Conservation (phyloP, 2,329 filamentous ascomycete species). For the Aspergillus pseudonomiae region DNA sequence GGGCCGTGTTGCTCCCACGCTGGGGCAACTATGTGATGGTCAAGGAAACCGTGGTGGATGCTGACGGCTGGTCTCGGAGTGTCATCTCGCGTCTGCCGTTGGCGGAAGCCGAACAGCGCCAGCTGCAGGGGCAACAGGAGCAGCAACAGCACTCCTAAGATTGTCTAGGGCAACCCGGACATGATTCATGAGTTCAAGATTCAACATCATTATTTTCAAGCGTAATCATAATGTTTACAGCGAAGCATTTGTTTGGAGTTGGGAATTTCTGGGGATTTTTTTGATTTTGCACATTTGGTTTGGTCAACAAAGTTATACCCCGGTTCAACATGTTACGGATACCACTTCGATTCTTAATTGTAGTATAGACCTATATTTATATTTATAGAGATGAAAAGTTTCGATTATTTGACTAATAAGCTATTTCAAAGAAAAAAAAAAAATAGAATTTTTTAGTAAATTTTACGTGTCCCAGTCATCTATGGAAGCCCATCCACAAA, state of each 20-base stretch:
- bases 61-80: conserved; percentile 66
- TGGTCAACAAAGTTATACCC: neutral
- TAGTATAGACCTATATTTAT: neutral
- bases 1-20: conserved; percentile 53
- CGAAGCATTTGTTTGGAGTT: conserved; percentile 12
- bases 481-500: conserved; percentile 50
- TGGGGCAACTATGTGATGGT: conserved; percentile 55
- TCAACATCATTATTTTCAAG: conserved; percentile 18
- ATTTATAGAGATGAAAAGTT: neutral
- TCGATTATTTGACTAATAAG: neutral
- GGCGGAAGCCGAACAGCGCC: conserved; percentile 8
- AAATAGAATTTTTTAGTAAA: neutral
- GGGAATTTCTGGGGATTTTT: conserved; percentile 1
- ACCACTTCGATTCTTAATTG: neutral
- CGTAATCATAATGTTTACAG: conserved; percentile 19
- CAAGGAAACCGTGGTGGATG: conserved; percentile 57
- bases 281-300: neutral
- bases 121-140: conserved; percentile 5
- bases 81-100: conserved; percentile 54
- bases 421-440: neutral
- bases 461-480: conserved; percentile 44
- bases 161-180: neutral
- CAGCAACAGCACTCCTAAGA: neutral
- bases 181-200: conserved; percentile 16
- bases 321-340: conserved; percentile 7